phyloP scores from a whole-genome alignment of 345 rosid species.

The Hibiscus mutabilis region DNA sequence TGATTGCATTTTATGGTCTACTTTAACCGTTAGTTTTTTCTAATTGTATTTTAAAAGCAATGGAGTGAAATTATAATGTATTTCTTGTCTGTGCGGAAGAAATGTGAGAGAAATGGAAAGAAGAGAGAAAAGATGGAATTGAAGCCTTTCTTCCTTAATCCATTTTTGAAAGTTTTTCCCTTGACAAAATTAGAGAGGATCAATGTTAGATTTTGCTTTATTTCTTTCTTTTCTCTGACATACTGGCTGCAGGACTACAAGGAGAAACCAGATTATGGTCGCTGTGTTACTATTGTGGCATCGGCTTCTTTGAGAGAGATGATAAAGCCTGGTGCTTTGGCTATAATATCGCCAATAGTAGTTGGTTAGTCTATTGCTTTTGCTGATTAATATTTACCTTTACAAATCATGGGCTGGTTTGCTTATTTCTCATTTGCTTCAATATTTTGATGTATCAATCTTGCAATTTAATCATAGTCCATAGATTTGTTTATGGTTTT shows the following conservation, averaged over 20 bases:
- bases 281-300: constrained; percentile 97
- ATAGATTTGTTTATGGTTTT: too few relatives aligned
- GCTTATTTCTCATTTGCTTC: not conserved
- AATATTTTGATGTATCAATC: not conserved
- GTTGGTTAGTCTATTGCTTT: constrained; percentile 45
- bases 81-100: too few relatives aligned
- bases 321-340: constrained; percentile 97
- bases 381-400: not conserved
- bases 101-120: too few relatives aligned
- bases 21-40: too few relatives aligned
- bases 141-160: too few relatives aligned
- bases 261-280: constrained; percentile 98
- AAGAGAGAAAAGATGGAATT: too few relatives aligned
- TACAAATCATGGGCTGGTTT: not conserved
- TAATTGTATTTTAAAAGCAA: too few relatives aligned
- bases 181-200: too few relatives aligned
- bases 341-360: constrained; percentile 76
- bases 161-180: too few relatives aligned
- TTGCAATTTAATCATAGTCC: too few relatives aligned
- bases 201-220: not conserved
- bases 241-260: constrained; percentile 55
- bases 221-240: not conserved
- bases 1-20: not conserved
- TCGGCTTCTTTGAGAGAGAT: constrained; percentile 93
- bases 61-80: too few relatives aligned